phyloP scores from a whole-genome alignment of 805 yeast species.

The Gaillardinia entomophila region DNA sequence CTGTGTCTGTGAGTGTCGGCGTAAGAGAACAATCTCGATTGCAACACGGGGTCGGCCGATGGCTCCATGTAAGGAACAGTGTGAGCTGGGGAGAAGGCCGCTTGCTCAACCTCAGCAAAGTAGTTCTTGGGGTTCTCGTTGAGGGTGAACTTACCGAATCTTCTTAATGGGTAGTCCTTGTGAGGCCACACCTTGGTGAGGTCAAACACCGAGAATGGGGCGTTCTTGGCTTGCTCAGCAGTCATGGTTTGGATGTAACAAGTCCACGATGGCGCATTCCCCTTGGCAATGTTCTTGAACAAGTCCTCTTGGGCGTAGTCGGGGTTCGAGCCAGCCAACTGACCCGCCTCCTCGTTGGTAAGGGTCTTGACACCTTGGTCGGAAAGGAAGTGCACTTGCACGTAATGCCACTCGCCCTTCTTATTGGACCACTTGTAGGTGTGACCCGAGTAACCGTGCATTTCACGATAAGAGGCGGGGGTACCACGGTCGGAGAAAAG shows the following conservation, averaged over 20 bases:
- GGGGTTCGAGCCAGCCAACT: conserved; percentile 70
- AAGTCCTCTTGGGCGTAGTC: conserved; percentile 78
- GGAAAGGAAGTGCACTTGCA: conserved; percentile 67
- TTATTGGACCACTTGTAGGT: conserved; percentile 75
- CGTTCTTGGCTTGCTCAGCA: conserved; percentile 66
- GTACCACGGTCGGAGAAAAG: conserved; percentile 81
- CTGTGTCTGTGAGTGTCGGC: conserved; percentile 85
- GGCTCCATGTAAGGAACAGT: conserved; percentile 82
- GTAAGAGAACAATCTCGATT: conserved; percentile 75
- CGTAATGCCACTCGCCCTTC: conserved; percentile 72
- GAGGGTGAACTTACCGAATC: conserved; percentile 72
- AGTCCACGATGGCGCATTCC: conserved; percentile 81
- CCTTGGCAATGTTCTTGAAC: conserved; percentile 70
- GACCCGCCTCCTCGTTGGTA: conserved; percentile 62
- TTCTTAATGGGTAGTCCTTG: conserved; percentile 76
- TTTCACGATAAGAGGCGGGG: conserved; percentile 66
- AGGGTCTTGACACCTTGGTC: conserved; percentile 57
- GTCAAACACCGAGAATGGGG: conserved; percentile 80
- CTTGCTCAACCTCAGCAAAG: conserved; percentile 84
- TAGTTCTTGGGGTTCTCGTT: conserved; percentile 83
- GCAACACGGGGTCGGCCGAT: conserved; percentile 79
- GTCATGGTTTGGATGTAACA: conserved; percentile 84
- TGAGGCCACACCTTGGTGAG: conserved; percentile 94
- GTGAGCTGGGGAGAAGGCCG: conserved; percentile 80
- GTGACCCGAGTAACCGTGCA: conserved; percentile 85